phyloP scores from a whole-genome alignment of 2,329 filamentous ascomycete genomes.

The Whalleya microplaca region DNA sequence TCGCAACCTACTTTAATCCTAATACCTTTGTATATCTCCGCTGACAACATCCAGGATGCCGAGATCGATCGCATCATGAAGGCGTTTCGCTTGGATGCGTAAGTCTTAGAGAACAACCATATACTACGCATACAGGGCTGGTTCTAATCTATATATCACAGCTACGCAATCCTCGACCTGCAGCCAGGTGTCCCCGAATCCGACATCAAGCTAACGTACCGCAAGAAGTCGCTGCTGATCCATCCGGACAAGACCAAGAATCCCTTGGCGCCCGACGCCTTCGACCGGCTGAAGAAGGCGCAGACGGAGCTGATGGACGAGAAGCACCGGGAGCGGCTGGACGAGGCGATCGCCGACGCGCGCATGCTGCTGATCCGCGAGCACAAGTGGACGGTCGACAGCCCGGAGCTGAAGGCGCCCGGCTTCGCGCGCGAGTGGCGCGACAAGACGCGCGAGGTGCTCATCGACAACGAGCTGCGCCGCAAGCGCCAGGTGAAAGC shows the following conservation, averaged over 20 bases:
- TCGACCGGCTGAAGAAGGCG: constrained; percentile 94
- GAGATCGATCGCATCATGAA: constrained; percentile 94
- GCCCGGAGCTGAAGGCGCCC: constrained; percentile 80
- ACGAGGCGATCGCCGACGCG: constrained; percentile 95
- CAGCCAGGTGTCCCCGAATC: constrained; percentile 94
- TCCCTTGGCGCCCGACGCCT: constrained; percentile 87
- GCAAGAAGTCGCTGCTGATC: constrained; percentile 97
- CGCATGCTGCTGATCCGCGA: constrained; percentile 94
- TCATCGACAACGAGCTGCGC: constrained; percentile 90
- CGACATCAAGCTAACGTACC: constrained; percentile 93
- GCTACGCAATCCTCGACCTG: constrained; percentile 92
- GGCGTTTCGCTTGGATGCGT: constrained; percentile 77
- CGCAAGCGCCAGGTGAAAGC: constrained; percentile 85
- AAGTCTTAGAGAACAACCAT: constrained; percentile 28
- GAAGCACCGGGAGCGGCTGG: constrained; percentile 82
- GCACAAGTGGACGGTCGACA: constrained; percentile 89
- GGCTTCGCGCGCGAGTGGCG: constrained; percentile 86
- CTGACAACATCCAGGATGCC: constrained; percentile 67
- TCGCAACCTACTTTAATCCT: constrained; percentile 2
- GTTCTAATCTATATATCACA: constrained; percentile 36
- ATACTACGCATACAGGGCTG: background rate
- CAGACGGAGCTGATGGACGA: constrained; percentile 92
- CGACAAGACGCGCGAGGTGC: constrained; percentile 84
- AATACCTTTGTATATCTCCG: constrained; percentile 4
- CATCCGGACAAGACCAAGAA: constrained; percentile 98